Percentiles rank a stretch among this genome's conserved stretches.
Evolutionary conservation across 805 yeast species (phyloP).

Genomic region (Clavispora santaluciae): DNA sequence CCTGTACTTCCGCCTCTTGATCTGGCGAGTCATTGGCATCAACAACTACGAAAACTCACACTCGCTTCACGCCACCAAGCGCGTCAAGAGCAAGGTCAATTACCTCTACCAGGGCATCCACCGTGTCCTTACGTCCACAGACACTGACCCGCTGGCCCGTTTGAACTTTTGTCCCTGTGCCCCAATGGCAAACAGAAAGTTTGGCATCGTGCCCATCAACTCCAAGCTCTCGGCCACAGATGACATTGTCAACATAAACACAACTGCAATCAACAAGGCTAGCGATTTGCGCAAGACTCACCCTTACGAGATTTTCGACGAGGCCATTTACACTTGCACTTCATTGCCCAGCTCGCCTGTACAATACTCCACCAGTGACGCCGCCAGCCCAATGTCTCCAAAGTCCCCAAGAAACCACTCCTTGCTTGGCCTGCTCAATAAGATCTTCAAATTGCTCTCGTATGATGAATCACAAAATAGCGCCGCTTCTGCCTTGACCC

Average conservation of each 20-base stretch:
- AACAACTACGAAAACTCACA: conserved; percentile 35
- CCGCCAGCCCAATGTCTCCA: conserved; percentile 7
- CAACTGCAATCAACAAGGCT: conserved; percentile 16
- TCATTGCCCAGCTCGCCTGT: conserved; percentile 17
- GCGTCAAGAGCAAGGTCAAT: conserved; percentile 28
- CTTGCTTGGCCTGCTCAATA: conserved; percentile 28
- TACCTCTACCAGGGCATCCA: conserved; percentile 17
- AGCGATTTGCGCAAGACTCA: conserved; percentile 46
- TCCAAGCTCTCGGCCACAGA: conserved; percentile 17
- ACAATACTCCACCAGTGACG: neutral
- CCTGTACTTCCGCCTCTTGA: conserved; percentile 58
- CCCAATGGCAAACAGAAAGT: conserved; percentile 45
- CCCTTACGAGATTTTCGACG: conserved; percentile 63
- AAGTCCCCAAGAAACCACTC: conserved; percentile 32
- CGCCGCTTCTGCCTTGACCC: conserved; percentile 5
- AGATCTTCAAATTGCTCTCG: conserved; percentile 32
- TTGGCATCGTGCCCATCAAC: conserved; percentile 38
- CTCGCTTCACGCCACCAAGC: conserved; percentile 25
- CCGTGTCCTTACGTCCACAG: conserved; percentile 2
- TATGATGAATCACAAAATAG: conserved; percentile 22
- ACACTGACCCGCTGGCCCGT: conserved; percentile 1
- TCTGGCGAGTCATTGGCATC: conserved; percentile 58
- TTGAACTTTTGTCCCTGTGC: conserved; percentile 30
- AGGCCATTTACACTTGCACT: conserved; percentile 47
- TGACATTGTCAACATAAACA: conserved; percentile 9